Percentiles rank a stretch among this genome's conserved stretches.
Evolutionary conservation across 176 grass and related monocot species (phyloP).

Genomic region (Carex cristatella): DNA sequence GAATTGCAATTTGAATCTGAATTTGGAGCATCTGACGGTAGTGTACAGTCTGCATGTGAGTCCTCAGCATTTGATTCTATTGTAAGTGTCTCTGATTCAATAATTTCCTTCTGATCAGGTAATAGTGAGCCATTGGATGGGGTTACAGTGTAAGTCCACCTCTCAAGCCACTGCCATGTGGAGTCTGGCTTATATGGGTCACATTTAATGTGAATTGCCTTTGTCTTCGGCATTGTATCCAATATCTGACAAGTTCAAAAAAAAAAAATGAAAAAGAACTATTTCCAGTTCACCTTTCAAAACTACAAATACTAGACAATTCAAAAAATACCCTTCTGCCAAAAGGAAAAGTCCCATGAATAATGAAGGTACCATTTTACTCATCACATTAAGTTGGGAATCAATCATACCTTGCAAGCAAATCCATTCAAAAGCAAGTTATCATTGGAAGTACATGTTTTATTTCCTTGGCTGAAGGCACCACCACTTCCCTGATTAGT

Average conservation of each 20-base stretch:
- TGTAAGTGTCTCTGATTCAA: slow-evolving; percentile 25
- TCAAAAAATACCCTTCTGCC: not conserved
- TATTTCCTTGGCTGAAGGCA: slow-evolving; percentile 30
- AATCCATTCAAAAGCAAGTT: slow-evolving; percentile 79
- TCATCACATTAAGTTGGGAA: not conserved
- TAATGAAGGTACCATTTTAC: slow-evolving; percentile 3
- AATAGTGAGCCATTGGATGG: slow-evolving; percentile 12
- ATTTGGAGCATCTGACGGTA: not conserved
- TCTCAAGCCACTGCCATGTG: slow-evolving; percentile 93
- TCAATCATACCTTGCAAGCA: slow-evolving; percentile 60
- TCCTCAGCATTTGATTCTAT: not conserved
- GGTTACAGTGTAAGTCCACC: slow-evolving; percentile 56
- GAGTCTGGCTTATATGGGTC: slow-evolving; percentile 75
- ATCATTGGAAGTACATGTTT: slow-evolving; percentile 41
- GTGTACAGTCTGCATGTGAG: not conserved
- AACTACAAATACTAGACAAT: slow-evolving; percentile 13
- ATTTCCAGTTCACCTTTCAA: not conserved
- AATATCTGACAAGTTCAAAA: slow-evolving; percentile 57
- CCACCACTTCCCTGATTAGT: slow-evolving; percentile 15
- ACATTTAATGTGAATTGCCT: slow-evolving; percentile 67
- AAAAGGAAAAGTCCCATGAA: slow-evolving; percentile 21
- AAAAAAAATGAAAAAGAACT: slow-evolving; percentile 6
- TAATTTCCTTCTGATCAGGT: slow-evolving; percentile 36
- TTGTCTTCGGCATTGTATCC: slow-evolving; percentile 45
- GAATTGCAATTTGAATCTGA: slow-evolving; percentile 24